Evolutionary conservation across 73 alveolate genomes (phyloP).

Genomic region (Paramecium caudatum): DNA sequence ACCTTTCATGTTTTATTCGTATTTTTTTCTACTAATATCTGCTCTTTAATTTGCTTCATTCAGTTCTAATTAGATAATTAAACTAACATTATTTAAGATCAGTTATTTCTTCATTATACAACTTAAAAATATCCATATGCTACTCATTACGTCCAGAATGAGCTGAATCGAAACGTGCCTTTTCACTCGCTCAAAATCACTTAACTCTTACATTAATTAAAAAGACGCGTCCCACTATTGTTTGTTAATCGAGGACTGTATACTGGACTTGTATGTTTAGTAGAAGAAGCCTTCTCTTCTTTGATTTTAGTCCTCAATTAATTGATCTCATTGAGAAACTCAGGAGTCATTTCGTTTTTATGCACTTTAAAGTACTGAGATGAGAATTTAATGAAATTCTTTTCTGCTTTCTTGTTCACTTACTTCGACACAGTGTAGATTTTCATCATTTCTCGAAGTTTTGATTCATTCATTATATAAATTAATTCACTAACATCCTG

Average conservation of each 20-base stretch:
- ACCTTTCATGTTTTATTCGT: constrained; percentile 14
- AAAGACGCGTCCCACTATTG: too few species aligned
- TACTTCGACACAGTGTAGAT: neutral
- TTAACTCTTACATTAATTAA: too few species aligned
- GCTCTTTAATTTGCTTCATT: neutral
- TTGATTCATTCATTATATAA: constrained; percentile 40
- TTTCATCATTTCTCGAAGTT: constrained; percentile 20
- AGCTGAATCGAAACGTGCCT: too few species aligned
- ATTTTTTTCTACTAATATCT: neutral
- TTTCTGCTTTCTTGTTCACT: constrained; percentile 60
- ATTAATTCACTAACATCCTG: constrained; percentile 70
- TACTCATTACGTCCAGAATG: too few species aligned
- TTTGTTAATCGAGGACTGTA: constrained; percentile 22
- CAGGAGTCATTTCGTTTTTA: constrained; percentile 10
- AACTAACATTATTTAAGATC: neutral
- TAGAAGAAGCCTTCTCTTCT: neutral
- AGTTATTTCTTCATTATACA: neutral
- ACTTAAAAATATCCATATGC: neutral
- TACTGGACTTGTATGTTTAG: neutral
- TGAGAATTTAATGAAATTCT: constrained; percentile 18
- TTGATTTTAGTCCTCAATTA: neutral
- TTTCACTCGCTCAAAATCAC: too few species aligned
- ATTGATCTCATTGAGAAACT: constrained; percentile 16
- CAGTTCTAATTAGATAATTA: neutral
- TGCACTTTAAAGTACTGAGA: neutral